Evolutionary conservation across 1,284 basidiomycete genomes (phyloP).

Genomic region (Sutorius eximius): DNA sequence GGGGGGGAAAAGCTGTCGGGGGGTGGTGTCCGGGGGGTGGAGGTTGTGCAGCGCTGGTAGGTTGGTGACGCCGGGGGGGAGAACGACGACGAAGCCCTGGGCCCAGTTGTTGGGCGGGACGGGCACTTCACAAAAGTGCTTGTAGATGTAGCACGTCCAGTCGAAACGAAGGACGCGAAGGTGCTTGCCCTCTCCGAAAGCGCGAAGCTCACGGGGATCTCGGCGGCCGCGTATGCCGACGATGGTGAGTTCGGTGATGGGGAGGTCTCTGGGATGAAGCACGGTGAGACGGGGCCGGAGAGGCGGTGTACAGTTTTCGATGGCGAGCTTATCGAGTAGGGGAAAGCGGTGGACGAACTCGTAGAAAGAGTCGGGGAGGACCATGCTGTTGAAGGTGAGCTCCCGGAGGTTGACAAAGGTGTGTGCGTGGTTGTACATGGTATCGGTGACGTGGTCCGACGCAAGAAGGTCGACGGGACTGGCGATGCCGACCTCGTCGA

Average conservation of each 20-base stretch:
- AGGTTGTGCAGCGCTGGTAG: constrained; percentile 12
- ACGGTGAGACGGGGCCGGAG: constrained; percentile 12
- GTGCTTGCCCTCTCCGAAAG: constrained; percentile 33
- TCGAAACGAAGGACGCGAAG: constrained; percentile 41
- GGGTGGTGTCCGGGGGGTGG: constrained; percentile 7
- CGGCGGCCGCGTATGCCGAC: constrained; percentile 26
- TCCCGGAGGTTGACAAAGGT: constrained; percentile 35
- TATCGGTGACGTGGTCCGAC: constrained; percentile 22
- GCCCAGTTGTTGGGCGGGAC: constrained; percentile 13
- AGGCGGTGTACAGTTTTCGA: constrained; percentile 39
- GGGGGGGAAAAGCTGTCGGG: no score
- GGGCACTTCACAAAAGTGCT: constrained; percentile 25
- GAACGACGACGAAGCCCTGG: constrained; percentile 14
- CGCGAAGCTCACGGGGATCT: constrained; percentile 23
- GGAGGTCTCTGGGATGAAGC: constrained; percentile 34
- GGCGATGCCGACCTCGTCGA: constrained; percentile 26
- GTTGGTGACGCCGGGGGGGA: constrained; percentile 12
- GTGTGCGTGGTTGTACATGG: constrained; percentile 31
- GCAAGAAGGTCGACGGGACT: constrained; percentile 31
- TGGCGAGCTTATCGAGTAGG: constrained; percentile 33
- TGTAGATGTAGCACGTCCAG: constrained; percentile 40
- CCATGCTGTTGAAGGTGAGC: constrained; percentile 36
- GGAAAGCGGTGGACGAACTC: constrained; percentile 36
- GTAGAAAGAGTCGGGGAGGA: constrained; percentile 37
- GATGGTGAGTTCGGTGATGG: constrained; percentile 41